A percentile compares a stretch with the other conserved stretches of the same genome.
phyloP scores from a whole-genome alignment of 805 yeast genomes.

The Saccharomycopsis fermentans region DNA sequence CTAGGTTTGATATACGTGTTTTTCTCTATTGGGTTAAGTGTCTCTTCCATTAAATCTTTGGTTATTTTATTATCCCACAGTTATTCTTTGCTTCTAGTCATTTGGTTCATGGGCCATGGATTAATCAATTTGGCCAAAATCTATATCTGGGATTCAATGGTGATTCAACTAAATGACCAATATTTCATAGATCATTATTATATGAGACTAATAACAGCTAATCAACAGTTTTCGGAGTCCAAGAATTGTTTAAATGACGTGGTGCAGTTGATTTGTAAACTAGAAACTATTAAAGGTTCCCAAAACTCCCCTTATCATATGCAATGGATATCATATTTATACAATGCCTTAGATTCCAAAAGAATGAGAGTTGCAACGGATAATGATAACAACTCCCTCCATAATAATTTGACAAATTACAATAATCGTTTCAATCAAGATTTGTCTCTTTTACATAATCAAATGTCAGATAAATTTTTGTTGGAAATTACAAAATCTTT shows the following conservation, averaged over 20 bases:
- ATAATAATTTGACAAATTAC: conserved; percentile 10
- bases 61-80: conserved; percentile 70
- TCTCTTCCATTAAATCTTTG: conserved; percentile 51
- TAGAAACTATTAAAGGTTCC: conserved; percentile 6
- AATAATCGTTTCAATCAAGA: conserved; percentile 18
- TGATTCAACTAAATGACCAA: conserved; percentile 27
- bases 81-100: conserved; percentile 61
- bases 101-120: conserved; percentile 84
- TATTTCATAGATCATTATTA: conserved; percentile 32
- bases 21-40: conserved; percentile 42
- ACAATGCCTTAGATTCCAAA: background rate
- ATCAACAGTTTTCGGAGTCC: conserved; percentile 56
- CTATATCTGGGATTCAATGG: conserved; percentile 24
- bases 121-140: conserved; percentile 53
- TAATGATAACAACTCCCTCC: background rate
- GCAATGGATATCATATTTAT: conserved; percentile 55
- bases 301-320: conserved; percentile 23
- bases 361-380: background rate
- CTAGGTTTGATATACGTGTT: conserved; percentile 52
- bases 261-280: conserved; percentile 8
- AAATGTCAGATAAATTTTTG: conserved; percentile 35
- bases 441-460: conserved; percentile 21
- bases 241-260: conserved; percentile 48
- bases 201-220: conserved; percentile 42
- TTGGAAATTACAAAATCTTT: conserved; percentile 42